Base-by-base conservation (phyloP, 2,329 filamentous ascomycete genomes). In the Sarocladium kiliense region DNA sequence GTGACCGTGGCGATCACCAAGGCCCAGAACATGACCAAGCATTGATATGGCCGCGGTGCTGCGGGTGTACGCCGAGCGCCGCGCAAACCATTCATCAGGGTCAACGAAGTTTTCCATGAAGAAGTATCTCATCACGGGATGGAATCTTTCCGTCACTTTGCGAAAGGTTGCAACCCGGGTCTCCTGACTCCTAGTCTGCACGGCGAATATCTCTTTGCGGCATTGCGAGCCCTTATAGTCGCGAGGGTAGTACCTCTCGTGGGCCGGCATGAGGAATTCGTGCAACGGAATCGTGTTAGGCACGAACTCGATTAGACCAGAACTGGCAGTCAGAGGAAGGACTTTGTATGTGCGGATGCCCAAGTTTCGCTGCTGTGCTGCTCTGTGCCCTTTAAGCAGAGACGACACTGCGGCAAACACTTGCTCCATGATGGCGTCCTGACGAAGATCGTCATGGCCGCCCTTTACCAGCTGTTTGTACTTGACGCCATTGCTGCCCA, bases 381-480 rank as follows among this genome's bases (percentile, higher is more conserved):
- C 82, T 55, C 90, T 86, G 68, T 97, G 91, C 50, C 89, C 86
- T 67, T 89, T 89, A 25, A 99, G 77, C 21, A 99, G 82, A 53
- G 89, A 89, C 56, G 91, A 97, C 21, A 97, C 94, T 71, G 96
- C 91, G 57, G 92, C 90, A 68, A 99, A 99, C 1, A 99, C 94
- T 71, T 99, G 94, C 71, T 99, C 95, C 95, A 99, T 99, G 76
- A 85, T 99, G 44, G 93, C 91, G 65, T 99, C 94, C 74, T 99
- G 94, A 9, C 95, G 88, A 12, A 99, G 80, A 67, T 99, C 93
- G 68, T 99, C 94, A 65, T 93, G 93, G 18, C 94, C 92, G 59
- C 91, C 91, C 77, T 99, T 99, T 67, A 96, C 89, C 58, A 99
- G 77, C 71, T 97, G 91, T 68, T 89, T 96, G 73, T 92, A 96